Conservation (phyloP, 192 early-diverging fungal genomes). For the Cladochytrium replicatum region DNA sequence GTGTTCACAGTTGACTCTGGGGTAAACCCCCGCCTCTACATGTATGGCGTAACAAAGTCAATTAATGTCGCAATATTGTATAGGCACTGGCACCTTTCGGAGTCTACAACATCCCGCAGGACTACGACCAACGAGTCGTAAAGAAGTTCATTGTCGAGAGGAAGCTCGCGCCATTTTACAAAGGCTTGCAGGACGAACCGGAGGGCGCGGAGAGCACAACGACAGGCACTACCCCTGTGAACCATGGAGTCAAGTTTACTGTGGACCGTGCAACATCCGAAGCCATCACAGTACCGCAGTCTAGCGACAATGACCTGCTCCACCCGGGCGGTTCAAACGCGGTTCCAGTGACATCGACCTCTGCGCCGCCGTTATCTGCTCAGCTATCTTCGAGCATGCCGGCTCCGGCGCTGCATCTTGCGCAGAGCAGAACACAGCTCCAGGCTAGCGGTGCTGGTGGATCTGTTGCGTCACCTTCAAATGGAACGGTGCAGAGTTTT, state of each 20-base stretch:
- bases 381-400: not conserved
- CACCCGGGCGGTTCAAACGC: not conserved
- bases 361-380: not conserved
- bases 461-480: too few species aligned
- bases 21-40: too few species aligned
- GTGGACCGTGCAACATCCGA: not conserved
- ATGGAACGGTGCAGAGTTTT: too few species aligned
- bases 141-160: conserved; percentile 62
- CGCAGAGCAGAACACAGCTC: not conserved
- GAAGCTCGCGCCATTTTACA: conserved; percentile 79
- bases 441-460: not conserved
- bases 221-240: conserved; percentile 1
- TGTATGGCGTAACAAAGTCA: too few species aligned
- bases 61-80: too few species aligned
- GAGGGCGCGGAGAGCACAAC: conserved; percentile 30
- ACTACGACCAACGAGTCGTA: conserved; percentile 67
- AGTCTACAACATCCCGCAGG: conserved; percentile 55
- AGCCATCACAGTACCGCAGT: not conserved
- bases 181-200: conserved; percentile 54
- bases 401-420: not conserved
- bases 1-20: too few species aligned
- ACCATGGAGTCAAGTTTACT: not conserved
- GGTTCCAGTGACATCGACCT: not conserved
- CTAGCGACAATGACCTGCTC: not conserved
- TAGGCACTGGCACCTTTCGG: too few species aligned